Conservation (phyloP, 345 rosid genomes). For the Raphanus raphanistrum region DNA sequence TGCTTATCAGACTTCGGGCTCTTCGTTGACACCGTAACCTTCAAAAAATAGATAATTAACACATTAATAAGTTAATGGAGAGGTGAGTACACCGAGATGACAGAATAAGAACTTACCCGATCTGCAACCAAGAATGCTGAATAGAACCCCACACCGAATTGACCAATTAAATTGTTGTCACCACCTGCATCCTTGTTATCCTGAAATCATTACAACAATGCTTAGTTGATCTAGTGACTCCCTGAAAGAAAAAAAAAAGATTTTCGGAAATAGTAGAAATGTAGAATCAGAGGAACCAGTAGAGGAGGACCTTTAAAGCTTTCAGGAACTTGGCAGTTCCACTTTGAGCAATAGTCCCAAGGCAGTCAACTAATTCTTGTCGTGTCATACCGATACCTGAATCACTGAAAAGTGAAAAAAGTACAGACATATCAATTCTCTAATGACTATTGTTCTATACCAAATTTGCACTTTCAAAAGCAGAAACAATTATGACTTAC, state of each 20-base stretch:
- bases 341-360: constrained; percentile 97
- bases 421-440: neutral
- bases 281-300: neutral
- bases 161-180: constrained; percentile 90
- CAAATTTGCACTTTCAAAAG: neutral
- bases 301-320: constrained; percentile 71
- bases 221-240: constrained; percentile 17
- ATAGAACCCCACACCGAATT: constrained; percentile 98
- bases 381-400: constrained; percentile 96
- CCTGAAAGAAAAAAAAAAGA: neutral
- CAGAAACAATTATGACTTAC: constrained; percentile 43
- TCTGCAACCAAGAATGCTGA: constrained; percentile 93
- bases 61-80: neutral
- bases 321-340: constrained; percentile 96
- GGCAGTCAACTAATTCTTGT: constrained; percentile 90
- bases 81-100: neutral
- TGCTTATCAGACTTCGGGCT: constrained; percentile 93
- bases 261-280: neutral
- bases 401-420: constrained; percentile 53
- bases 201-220: constrained; percentile 46
- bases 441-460: neutral
- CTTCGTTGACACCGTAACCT: constrained; percentile 88
- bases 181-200: constrained; percentile 82
- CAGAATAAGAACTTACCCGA: constrained; percentile 45
- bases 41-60: neutral